A percentile compares a stretch with the other conserved stretches of the same genome.
Evolutionary conservation across 2,329 filamentous ascomycete species (phyloP).

Genomic region (Fusarium oligoseptatum): DNA sequence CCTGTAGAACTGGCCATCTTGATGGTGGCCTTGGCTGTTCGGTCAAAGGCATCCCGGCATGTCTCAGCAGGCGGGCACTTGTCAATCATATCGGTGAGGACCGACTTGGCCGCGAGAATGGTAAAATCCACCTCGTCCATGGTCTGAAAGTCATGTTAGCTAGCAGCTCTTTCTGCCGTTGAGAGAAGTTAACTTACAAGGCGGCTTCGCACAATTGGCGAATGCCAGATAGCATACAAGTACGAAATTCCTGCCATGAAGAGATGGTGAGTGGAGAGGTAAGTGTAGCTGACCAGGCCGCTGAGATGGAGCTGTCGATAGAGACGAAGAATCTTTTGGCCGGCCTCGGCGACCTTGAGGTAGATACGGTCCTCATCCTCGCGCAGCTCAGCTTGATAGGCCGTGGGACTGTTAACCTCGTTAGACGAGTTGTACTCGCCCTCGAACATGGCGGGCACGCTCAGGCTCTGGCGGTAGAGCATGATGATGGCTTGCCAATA

Average conservation of each 20-base stretch:
- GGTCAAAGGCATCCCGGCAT: slow-evolving; percentile 92
- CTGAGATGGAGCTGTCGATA: slow-evolving; percentile 91
- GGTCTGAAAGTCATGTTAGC: slow-evolving; percentile 61
- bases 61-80: slow-evolving; percentile 96
- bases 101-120: slow-evolving; percentile 90
- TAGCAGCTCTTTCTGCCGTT: not conserved
- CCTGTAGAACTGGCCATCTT: slow-evolving; percentile 93
- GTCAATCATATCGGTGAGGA: slow-evolving; percentile 90
- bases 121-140: slow-evolving; percentile 99
- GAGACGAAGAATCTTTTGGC: slow-evolving; percentile 90
- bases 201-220: slow-evolving; percentile 85
- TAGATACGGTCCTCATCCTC: slow-evolving; percentile 94
- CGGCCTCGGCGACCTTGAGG: slow-evolving; percentile 93
- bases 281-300: slow-evolving; percentile 94
- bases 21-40: slow-evolving; percentile 94
- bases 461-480: slow-evolving; percentile 91
- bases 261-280: slow-evolving; percentile 92
- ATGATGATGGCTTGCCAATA: slow-evolving; percentile 98
- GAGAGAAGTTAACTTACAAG: slow-evolving; percentile 71
- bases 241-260: slow-evolving; percentile 99
- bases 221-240: slow-evolving; percentile 98
- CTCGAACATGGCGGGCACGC: slow-evolving; percentile 86
- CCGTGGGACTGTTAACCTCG: slow-evolving; percentile 73
- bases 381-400: slow-evolving; percentile 73
- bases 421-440: slow-evolving; percentile 78